Evolutionary conservation across 106 monocot genomes (phyloP).

Genomic region (Ottelia alismoides): DNA sequence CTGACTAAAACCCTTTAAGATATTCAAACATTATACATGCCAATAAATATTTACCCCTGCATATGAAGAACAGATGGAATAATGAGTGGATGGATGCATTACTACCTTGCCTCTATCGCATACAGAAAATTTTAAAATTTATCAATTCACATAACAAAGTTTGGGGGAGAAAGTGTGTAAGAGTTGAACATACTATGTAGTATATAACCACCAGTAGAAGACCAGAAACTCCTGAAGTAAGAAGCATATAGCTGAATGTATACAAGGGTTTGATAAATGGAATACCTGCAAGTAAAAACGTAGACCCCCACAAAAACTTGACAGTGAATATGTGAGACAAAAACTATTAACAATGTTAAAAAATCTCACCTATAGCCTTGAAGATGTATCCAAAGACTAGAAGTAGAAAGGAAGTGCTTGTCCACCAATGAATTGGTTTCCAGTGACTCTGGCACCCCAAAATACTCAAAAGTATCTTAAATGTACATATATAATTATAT

Average conservation of each 20-base stretch:
- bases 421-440: slow-evolving; percentile 50
- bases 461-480: too few relatives aligned
- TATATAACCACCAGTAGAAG: slow-evolving; percentile 52
- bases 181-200: slow-evolving; percentile 41
- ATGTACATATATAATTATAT: too few relatives aligned
- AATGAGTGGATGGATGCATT: too few relatives aligned
- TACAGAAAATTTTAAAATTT: too few relatives aligned
- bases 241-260: slow-evolving; percentile 80
- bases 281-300: slow-evolving; percentile 45
- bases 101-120: too few relatives aligned
- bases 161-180: too few relatives aligned
- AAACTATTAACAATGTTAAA: neutral
- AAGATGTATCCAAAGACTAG: slow-evolving; percentile 36
- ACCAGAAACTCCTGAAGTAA: slow-evolving; percentile 66
- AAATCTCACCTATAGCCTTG: slow-evolving; percentile 50
- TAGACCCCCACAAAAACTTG: neutral
- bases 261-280: slow-evolving; percentile 96
- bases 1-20: too few relatives aligned
- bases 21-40: too few relatives aligned
- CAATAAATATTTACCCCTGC: too few relatives aligned
- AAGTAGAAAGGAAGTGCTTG: slow-evolving; percentile 41
- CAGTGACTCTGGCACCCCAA: slow-evolving; percentile 35
- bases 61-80: too few relatives aligned
- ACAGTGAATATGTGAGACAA: neutral
- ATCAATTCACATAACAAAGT: too few relatives aligned